Evolutionary conservation across 176 grass and related monocot species (phyloP), one percentile per base, ranked within the genome.

Genomic region (Panicum miliaceum): DNA sequence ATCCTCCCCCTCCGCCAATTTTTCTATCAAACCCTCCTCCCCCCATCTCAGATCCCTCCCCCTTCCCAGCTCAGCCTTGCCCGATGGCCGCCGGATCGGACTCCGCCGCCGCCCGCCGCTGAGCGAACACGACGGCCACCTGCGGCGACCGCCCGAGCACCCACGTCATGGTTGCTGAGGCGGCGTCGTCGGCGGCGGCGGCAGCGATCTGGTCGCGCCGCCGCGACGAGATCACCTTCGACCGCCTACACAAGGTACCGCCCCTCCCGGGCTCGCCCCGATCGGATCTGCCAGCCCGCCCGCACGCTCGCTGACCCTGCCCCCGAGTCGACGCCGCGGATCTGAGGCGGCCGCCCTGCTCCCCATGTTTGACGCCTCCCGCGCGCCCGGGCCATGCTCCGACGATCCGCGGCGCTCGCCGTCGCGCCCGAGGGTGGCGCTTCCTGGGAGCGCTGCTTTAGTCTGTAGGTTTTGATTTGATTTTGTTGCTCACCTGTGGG

Each of bases 201-300:
- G 91, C n/a, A n/a, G n/a, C 87, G 85, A 97, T 97, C 87, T 97
- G 94, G 94, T 94, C 94, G 71, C 84, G 71, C 65, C 84, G 89
- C 51, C 89, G 89, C 61, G 91, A 97, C 36, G 87, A 93, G 57
- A 90, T 97, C 91, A 90, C 94, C 54, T 90, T 94, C 85, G 94
- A 97, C 83, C 94, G 85, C 80, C 89, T 97, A 25, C 91, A 88
- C 65, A 97, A 92, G 91, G 94, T 97, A 90, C 68, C 12, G 38
- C 65, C 69, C 1, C 23, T 43, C 82, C 41, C 63, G 53, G 53
- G 41, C 66, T 70, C 20, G 53, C 65, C 54, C 70, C 72, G 65
- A 76, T 82, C 51, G 38, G 86, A 86, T 86, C 84, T 80, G 76
- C 67, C 26, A 10, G 45, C 62, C 77, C 5, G 29, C 60, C 60